Evolutionary conservation across 73 alveolate species (phyloP).

Genomic region (Effrenium voratum): DNA sequence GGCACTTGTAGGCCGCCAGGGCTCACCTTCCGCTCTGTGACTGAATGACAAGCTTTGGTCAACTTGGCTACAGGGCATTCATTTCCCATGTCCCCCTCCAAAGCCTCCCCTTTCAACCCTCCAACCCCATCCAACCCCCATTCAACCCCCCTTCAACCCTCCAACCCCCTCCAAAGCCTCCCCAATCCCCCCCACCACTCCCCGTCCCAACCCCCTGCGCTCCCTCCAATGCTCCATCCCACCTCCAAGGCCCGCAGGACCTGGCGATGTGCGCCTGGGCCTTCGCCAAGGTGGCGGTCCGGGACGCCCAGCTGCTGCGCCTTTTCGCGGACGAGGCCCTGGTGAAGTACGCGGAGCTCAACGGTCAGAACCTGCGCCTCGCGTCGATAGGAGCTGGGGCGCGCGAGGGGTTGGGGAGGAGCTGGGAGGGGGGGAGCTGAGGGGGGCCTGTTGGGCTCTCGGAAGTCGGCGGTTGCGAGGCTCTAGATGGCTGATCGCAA

Average conservation of each 20-base stretch:
- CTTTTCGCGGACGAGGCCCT: constrained; percentile 75
- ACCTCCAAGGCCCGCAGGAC: constrained; percentile 31
- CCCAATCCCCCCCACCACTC: background rate
- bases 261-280: constrained; percentile 94
- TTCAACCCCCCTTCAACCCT: background rate
- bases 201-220: background rate
- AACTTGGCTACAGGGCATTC: background rate
- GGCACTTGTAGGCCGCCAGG: no score
- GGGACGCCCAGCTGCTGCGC: constrained; percentile 53
- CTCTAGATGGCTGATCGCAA: no score
- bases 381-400: no score
- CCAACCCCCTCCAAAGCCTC: no score
- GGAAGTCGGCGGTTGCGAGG: no score
- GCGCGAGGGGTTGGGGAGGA: no score
- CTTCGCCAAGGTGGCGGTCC: constrained; percentile 87
- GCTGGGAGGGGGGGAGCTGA: no score
- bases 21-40: no score
- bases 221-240: background rate
- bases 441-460: no score
- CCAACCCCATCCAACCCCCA: background rate
- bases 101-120: background rate
- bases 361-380: constrained; percentile 37
- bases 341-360: constrained; percentile 58
- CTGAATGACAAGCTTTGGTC: no score
- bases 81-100: background rate